Base-by-base conservation (phyloP, 2,329 filamentous ascomycete genomes). In the Fusarium armeniacum region DNA sequence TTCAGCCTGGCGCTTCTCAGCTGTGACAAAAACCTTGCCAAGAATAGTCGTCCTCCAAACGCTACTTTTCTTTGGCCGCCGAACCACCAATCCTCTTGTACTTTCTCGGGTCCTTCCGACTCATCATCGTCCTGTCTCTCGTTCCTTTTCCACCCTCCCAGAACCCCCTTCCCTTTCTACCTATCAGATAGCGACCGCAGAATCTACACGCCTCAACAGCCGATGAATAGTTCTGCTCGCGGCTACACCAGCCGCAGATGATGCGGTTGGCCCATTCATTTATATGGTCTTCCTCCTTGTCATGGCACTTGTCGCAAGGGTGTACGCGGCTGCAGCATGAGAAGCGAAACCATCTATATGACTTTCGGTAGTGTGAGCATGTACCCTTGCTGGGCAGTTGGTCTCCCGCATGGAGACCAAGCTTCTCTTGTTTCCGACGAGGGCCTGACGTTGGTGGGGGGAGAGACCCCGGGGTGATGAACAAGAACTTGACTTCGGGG, bases 141-240 rank as follows among this genome's bases (percentile, higher is more conserved):
- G 92, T 94, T 2, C 92, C 92, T 77, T 91, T 93, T 2, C 93
- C 93, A 13, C 93, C 93, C 81, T 97, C 93, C 93, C 93, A 97
- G 80, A 94, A 97, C 0, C 93, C 93, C 44, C 77, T 79, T 5
- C 87, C 87, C 75, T 88, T 90, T 69, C 80, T 84, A 1, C 91
- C 89, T 54, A 94, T 85, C 15, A 96, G 86, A 51, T 85, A 87
- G 35, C 89, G 83, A 50, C 90, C 91, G 76, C 93, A 97, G 74
- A 93, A 88, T 2, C 83, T 85, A 78, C 93, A 97, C 65, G 90
- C 89, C 75, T 94, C 91, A 2, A 91, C 89, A 24, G 89, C 83
- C 10, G 62, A 61, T n/a, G 62, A 65, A 79, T 93, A 97, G 69
- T 89, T 89, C 81, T 95, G 92, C 82, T 97, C 93, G 53, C 93